Percentiles rank a stretch among this genome's conserved stretches.
These are phyloP conservation scores for Leishmania mexicana DNA, from an alignment of 208 protist species.

Conservation along the genomic window DNA sequence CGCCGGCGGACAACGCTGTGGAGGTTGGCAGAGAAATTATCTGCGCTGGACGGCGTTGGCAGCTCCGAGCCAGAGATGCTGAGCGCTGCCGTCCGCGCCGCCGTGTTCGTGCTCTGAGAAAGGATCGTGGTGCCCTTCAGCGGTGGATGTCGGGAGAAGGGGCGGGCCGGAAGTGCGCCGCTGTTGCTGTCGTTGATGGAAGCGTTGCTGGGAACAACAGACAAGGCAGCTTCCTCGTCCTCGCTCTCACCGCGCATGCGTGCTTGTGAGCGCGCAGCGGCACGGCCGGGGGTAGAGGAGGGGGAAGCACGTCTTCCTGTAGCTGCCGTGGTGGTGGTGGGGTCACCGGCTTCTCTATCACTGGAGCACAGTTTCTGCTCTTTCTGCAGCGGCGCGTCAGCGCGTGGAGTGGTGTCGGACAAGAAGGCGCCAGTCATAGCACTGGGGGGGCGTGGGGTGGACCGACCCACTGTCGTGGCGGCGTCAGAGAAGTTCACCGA, in stretches of 20 bases:
- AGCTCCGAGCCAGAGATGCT: slow-evolving; percentile 29
- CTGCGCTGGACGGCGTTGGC: slow-evolving; percentile 28
- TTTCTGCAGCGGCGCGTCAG: neutral
- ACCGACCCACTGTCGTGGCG: neutral
- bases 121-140: slow-evolving; percentile 8
- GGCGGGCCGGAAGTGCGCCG: neutral
- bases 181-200: neutral
- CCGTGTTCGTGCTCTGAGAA: slow-evolving; percentile 27
- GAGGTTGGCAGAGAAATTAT: neutral
- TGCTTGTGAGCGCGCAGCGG: neutral
- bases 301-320: slow-evolving; percentile 7
- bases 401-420: neutral
- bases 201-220: neutral
- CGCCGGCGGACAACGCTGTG: slow-evolving; percentile 12
- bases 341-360: neutral
- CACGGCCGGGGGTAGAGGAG: neutral
- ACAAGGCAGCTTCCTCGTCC: neutral
- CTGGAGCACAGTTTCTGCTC: neutral
- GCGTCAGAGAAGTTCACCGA: neutral
- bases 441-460: too few relatives aligned
- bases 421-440: neutral
- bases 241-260: neutral
- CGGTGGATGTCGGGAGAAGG: slow-evolving; percentile 7
- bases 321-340: neutral
- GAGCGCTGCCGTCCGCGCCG: slow-evolving; percentile 10